Evolutionary conservation across 805 yeast species (phyloP).

Genomic region (Kazachstania viticola): DNA sequence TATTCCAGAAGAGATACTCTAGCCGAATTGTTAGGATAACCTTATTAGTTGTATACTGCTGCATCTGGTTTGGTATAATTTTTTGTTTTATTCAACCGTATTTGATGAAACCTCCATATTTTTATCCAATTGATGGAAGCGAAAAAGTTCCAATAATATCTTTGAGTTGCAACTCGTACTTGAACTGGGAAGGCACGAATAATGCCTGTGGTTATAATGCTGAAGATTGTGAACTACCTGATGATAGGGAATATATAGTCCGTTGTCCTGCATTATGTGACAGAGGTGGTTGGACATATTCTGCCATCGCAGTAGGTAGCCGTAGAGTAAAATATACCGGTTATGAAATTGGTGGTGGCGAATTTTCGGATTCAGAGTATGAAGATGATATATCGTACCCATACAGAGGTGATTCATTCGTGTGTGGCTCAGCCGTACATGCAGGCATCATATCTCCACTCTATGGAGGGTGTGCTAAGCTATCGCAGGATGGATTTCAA

Average conservation of each 20-base stretch:
- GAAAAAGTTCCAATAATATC: conserved; percentile 28
- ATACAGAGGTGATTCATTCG: conserved; percentile 79
- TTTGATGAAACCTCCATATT: conserved; percentile 32
- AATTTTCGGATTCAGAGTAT: conserved; percentile 7
- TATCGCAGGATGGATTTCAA: conserved; percentile 46
- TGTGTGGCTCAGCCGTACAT: conserved; percentile 86
- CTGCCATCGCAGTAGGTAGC: conserved; percentile 64
- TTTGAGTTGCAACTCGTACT: conserved; percentile 25
- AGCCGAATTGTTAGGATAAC: conserved; percentile 18
- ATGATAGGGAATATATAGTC: conserved; percentile 37
- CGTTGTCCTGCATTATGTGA: conserved; percentile 88
- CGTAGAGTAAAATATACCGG: conserved; percentile 57
- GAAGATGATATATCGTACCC: conserved; percentile 37
- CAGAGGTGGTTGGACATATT: conserved; percentile 62
- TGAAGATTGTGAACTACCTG: conserved; percentile 40
- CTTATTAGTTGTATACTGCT: conserved; percentile 30
- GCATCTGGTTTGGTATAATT: conserved; percentile 36
- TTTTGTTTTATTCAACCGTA: conserved; percentile 34
- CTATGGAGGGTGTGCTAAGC: conserved; percentile 67
- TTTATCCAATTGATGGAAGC: conserved; percentile 11
- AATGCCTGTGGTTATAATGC: conserved; percentile 68
- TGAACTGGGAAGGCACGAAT: conserved; percentile 68
- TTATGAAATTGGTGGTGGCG: conserved; percentile 71
- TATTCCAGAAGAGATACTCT: conserved; percentile 25
- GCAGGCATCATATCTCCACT: conserved; percentile 66